A percentile compares a stretch with the other conserved stretches of the same genome.
Evolutionary conservation across 352 stramenopile species (phyloP).

Genomic region (Pythium monospermum): DNA sequence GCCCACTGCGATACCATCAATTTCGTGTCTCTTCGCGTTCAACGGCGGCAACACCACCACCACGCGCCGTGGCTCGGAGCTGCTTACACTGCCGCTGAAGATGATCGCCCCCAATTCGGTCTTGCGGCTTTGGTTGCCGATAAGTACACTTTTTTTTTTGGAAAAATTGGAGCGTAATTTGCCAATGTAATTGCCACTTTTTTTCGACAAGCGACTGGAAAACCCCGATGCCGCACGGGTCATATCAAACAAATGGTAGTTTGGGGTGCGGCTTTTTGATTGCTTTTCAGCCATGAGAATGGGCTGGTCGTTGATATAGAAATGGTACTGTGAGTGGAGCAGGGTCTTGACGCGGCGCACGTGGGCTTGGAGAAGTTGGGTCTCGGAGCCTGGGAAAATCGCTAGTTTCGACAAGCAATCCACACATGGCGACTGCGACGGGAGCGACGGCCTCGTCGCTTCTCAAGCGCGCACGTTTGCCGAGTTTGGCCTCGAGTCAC

Average conservation of each 20-base stretch:
- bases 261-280: slow-evolving; percentile 69
- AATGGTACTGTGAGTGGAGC: slow-evolving; percentile 57
- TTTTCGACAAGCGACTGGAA: slow-evolving; percentile 65
- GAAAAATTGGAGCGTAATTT: slow-evolving; percentile 80
- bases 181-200: slow-evolving; percentile 87
- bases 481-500: slow-evolving; percentile 68
- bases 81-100: slow-evolving; percentile 47
- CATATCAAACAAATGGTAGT: slow-evolving; percentile 88
- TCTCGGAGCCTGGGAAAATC: slow-evolving; percentile 51
- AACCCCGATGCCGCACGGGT: slow-evolving; percentile 41
- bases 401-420: slow-evolving; percentile 80
- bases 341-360: slow-evolving; percentile 50
- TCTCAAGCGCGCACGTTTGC: slow-evolving; percentile 51
- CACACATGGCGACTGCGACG: slow-evolving; percentile 12
- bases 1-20: slow-evolving; percentile 43
- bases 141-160: slow-evolving; percentile 68
- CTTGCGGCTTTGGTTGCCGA: slow-evolving; percentile 61
- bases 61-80: slow-evolving; percentile 42
- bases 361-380: slow-evolving; percentile 42
- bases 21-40: slow-evolving; percentile 37
- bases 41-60: slow-evolving; percentile 45
- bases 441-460: not conserved
- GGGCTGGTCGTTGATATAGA: slow-evolving; percentile 53
- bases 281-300: slow-evolving; percentile 66
- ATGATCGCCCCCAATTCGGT: slow-evolving; percentile 69